These are phyloP conservation scores for Pythium chondricola DNA, from an alignment of 352 stramenopile genomes.

Conservation along the genomic window DNA sequence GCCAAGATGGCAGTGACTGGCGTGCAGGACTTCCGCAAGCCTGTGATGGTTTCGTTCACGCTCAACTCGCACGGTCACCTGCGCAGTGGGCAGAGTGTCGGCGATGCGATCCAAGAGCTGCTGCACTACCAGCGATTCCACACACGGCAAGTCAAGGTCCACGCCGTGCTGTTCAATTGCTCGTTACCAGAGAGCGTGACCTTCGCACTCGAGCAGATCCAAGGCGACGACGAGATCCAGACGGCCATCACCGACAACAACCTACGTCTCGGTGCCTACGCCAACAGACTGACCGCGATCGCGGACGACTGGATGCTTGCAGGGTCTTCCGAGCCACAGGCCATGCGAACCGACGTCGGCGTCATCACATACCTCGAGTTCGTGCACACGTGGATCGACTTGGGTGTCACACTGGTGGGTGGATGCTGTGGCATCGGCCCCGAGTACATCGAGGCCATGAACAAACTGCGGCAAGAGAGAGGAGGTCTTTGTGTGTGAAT, in stretches of 20 bases:
- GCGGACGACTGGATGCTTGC: constrained; percentile 68
- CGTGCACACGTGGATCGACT: constrained; percentile 55
- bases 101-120: constrained; percentile 32
- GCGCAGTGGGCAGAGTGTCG: constrained; percentile 63
- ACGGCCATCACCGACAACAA: constrained; percentile 10
- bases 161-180: constrained; percentile 89
- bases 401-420: constrained; percentile 69
- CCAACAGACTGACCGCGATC: constrained; percentile 84
- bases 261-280: constrained; percentile 74
- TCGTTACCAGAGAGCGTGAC: constrained; percentile 81
- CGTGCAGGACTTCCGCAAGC: constrained; percentile 32
- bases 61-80: constrained; percentile 55
- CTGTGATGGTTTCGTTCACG: constrained; percentile 83
- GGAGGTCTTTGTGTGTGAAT: too few species aligned
- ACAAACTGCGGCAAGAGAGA: constrained; percentile 22
- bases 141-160: constrained; percentile 19
- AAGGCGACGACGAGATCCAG: constrained; percentile 14
- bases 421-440: constrained; percentile 91
- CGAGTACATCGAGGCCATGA: constrained; percentile 69
- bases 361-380: constrained; percentile 63
- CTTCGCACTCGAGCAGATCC: constrained; percentile 56
- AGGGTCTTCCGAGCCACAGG: constrained; percentile 62
- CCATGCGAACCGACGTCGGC: constrained; percentile 78
- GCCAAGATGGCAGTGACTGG: constrained; percentile 75
- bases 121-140: constrained; percentile 24